Evolutionary conservation across 768 basidiomycete genomes (phyloP).

Genomic region (Stropharia rugosoannulata): DNA sequence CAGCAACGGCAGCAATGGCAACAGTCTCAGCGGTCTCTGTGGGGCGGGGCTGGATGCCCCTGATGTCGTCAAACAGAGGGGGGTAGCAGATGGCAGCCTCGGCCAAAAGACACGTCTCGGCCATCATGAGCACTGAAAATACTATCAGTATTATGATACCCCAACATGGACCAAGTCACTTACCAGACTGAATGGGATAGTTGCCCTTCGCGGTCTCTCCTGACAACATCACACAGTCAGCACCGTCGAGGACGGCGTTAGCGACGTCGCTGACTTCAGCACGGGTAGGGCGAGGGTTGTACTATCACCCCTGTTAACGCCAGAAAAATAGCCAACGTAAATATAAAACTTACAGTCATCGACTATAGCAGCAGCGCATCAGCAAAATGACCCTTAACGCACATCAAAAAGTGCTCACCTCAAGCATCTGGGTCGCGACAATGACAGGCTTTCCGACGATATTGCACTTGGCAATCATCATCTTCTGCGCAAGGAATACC

Average conservation of each 20-base stretch:
- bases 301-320: slow-evolving; percentile 42
- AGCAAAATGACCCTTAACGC: background rate
- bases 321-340: background rate
- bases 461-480: slow-evolving; percentile 99
- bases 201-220: slow-evolving; percentile 98
- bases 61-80: slow-evolving; percentile 89
- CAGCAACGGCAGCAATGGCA: slow-evolving; percentile 93
- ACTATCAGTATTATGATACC: slow-evolving; percentile 4
- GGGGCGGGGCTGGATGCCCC: slow-evolving; percentile 75
- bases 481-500: slow-evolving; percentile 99
- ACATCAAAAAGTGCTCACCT: slow-evolving; percentile 45
- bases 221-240: slow-evolving; percentile 99
- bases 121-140: slow-evolving; percentile 94
- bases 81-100: slow-evolving; percentile 96
- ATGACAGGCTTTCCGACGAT: slow-evolving; percentile 97
- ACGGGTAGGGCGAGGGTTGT: slow-evolving; percentile 98
- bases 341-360: slow-evolving; percentile 70
- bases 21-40: slow-evolving; percentile 96
- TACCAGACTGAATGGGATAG: slow-evolving; percentile 95
- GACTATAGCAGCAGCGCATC: slow-evolving; percentile 49
- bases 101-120: slow-evolving; percentile 96
- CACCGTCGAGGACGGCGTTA: slow-evolving; percentile 97
- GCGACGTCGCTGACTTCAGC: slow-evolving; percentile 99
- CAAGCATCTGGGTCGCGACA: slow-evolving; percentile 99
- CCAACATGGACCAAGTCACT: slow-evolving; percentile 19